A percentile compares a stretch with the other conserved stretches of the same genome.
Conservation (phyloP, 2,329 filamentous ascomycete species). For the Dothistroma pini region DNA sequence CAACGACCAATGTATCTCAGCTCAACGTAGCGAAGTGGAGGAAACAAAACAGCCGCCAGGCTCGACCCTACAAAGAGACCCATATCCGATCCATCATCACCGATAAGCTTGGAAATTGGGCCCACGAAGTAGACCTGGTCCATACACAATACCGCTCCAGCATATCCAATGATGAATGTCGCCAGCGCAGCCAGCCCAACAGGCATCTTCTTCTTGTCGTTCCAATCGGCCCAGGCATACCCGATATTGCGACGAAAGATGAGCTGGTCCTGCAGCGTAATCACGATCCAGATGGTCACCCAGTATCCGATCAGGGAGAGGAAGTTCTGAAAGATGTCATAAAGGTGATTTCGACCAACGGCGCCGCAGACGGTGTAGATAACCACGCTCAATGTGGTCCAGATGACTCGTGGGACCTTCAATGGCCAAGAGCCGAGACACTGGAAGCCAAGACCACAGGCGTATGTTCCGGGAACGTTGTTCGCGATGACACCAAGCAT, state of each 20-base stretch:
- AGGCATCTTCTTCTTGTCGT: constrained; percentile 38
- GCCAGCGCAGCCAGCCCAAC: constrained; percentile 40
- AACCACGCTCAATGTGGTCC: constrained; percentile 22
- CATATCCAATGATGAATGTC: constrained; percentile 27
- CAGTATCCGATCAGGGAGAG: constrained; percentile 48
- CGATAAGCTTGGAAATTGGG: constrained; percentile 20
- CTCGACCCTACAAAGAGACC: constrained; percentile 5
- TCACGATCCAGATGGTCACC: constrained; percentile 43
- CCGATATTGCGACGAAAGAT: constrained; percentile 39
- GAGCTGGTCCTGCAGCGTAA: constrained; percentile 42
- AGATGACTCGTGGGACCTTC: constrained; percentile 19
- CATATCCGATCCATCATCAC: constrained; percentile 9
- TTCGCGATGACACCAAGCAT: constrained; percentile 44
- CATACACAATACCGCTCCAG: constrained; percentile 27
- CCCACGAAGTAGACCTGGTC: constrained; percentile 27
- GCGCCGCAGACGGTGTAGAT: constrained; percentile 44
- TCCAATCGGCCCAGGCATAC: constrained; percentile 42
- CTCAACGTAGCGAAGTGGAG: constrained; percentile 5
- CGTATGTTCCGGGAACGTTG: constrained; percentile 45
- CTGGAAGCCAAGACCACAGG: constrained; percentile 42
- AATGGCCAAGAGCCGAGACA: constrained; percentile 35
- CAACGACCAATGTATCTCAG: constrained; percentile 7
- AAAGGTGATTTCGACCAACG: constrained; percentile 43
- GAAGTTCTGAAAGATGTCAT: constrained; percentile 45
- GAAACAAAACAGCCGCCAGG: constrained; percentile 8